These are phyloP conservation scores for Sarocladium brachiariae DNA, from an alignment of 2,329 filamentous ascomycete genomes.

Conservation along the genomic window DNA sequence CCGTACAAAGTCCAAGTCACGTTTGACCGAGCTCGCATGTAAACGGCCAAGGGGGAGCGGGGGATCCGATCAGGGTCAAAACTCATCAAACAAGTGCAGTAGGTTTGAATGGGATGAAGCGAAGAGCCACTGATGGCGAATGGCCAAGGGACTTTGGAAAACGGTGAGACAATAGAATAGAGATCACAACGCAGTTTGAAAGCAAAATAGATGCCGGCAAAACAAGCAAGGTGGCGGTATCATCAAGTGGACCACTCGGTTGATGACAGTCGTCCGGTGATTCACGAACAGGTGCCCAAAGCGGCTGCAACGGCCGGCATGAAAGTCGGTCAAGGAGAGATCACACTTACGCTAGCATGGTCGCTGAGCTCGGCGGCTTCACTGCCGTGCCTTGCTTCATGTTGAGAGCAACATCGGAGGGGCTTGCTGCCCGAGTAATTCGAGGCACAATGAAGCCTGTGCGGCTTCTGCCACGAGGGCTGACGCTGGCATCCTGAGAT, in stretches of 20 bases:
- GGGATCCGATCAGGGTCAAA: neutral
- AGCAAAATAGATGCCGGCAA: neutral
- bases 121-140: neutral
- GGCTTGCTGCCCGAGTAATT: slow-evolving; percentile 12
- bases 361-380: slow-evolving; percentile 4
- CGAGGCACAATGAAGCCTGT: slow-evolving; percentile 1
- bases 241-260: neutral
- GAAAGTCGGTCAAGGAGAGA: neutral
- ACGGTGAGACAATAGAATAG: neutral
- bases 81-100: neutral
- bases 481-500: slow-evolving; percentile 5
- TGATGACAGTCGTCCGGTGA: slow-evolving; percentile 2
- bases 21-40: neutral
- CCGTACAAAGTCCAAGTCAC: neutral
- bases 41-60: neutral
- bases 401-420: slow-evolving; percentile 21
- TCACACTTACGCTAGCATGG: neutral
- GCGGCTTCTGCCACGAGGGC: neutral
- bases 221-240: neutral
- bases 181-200: neutral
- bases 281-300: slow-evolving; percentile 2
- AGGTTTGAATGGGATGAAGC: slow-evolving; percentile 5
- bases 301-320: neutral
- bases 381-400: neutral
- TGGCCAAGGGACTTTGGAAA: neutral